A percentile compares a stretch with the other conserved stretches of the same genome.
phyloP scores from a whole-genome alignment of 1,284 basidiomycete genomes.

The Ustilago hordei region DNA sequence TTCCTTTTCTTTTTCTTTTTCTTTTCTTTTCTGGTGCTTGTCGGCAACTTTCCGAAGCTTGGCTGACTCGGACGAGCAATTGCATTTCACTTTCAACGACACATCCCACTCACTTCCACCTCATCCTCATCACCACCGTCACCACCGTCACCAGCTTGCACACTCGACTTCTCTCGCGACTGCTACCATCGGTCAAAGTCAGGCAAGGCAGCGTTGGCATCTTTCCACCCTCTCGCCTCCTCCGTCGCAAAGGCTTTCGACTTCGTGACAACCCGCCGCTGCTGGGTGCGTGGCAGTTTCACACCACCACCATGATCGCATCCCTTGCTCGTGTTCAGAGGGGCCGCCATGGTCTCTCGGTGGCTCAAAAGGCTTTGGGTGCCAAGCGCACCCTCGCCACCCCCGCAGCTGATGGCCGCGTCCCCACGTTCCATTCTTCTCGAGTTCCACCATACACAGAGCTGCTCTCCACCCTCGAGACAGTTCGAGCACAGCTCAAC shows the following conservation, averaged over 20 bases:
- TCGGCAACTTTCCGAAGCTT: constrained; percentile 3
- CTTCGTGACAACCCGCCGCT: neutral
- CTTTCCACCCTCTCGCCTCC: neutral
- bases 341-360: constrained; percentile 35
- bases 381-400: constrained; percentile 43
- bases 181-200: neutral
- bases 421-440: constrained; percentile 62
- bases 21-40: neutral
- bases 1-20: too few relatives aligned
- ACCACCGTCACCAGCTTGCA: neutral
- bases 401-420: constrained; percentile 37
- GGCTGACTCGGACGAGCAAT: constrained; percentile 8
- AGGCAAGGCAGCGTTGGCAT: neutral
- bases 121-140: neutral
- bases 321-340: constrained; percentile 47
- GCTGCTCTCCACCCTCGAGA: constrained; percentile 80
- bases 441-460: constrained; percentile 81
- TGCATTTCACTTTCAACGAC: neutral
- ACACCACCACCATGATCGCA: constrained; percentile 33
- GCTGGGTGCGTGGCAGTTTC: constrained; percentile 5
- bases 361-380: constrained; percentile 39
- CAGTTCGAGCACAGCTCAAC: constrained; percentile 81
- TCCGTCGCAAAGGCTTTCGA: neutral
- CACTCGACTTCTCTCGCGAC: neutral
- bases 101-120: neutral